These are phyloP conservation scores for Salix dunnii DNA, from an alignment of 345 rosid genomes.

Conservation along the genomic window DNA sequence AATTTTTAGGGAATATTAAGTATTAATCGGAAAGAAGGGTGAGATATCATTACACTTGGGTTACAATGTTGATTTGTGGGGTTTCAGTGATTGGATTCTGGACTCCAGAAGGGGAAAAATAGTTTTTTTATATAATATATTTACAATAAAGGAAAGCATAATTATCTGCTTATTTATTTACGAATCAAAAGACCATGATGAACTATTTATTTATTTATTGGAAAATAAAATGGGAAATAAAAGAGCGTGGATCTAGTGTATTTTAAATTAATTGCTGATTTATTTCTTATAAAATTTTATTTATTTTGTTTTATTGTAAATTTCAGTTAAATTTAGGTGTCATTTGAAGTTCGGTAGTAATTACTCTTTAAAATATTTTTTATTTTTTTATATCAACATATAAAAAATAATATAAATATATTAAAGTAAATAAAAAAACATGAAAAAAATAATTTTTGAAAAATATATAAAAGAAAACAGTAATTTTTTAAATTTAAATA, in stretches of 20 bases:
- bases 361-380: no score
- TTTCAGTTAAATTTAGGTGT: background rate
- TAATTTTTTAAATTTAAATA: background rate
- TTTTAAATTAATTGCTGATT: background rate
- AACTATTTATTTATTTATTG: background rate
- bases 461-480: no score
- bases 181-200: background rate
- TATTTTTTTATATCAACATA: no score
- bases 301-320: background rate
- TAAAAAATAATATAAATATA: no score
- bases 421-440: no score
- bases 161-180: background rate
- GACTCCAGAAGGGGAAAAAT: background rate
- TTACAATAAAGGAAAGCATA: no score
- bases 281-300: background rate
- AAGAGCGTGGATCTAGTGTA: background rate
- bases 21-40: background rate
- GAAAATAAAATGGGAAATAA: background rate
- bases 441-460: no score
- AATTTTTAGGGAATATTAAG: background rate
- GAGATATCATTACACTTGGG: background rate
- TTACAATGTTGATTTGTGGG: slow-evolving; percentile 17
- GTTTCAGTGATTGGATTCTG: slow-evolving; percentile 13
- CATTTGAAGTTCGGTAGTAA: no score
- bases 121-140: no score